phyloP scores from a whole-genome alignment of 2,329 filamentous ascomycete species.

The Zarea fungicola region DNA sequence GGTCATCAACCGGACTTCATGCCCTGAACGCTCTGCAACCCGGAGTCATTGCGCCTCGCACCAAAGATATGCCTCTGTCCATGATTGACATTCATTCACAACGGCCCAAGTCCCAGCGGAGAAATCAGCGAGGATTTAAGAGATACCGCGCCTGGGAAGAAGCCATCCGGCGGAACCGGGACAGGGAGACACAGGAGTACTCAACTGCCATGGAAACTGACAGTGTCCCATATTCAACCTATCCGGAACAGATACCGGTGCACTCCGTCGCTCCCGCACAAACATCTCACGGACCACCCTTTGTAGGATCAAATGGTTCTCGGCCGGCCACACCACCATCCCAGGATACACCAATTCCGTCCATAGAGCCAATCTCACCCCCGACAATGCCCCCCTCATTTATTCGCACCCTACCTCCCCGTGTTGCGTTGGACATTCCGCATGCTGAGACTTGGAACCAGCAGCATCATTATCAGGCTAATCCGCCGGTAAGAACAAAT shows the following conservation, averaged over 20 bases:
- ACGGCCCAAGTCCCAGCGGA: conserved; percentile 11
- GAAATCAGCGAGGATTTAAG: conserved; percentile 40
- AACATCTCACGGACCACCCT: neutral
- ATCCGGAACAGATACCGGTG: neutral
- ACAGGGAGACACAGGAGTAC: conserved; percentile 4
- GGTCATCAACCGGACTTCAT: neutral
- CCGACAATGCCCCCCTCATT: conserved; percentile 29
- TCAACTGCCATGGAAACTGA: conserved; percentile 5
- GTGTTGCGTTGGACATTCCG: conserved; percentile 20
- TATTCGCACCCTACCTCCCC: conserved; percentile 28
- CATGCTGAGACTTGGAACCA: neutral
- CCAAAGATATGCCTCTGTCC: neutral
- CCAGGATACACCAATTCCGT: conserved; percentile 41
- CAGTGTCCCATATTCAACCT: neutral
- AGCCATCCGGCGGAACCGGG: conserved; percentile 30
- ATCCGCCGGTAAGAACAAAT: neutral
- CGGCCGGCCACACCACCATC: conserved; percentile 16
- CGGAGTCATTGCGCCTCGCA: neutral
- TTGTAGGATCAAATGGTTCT: neutral
- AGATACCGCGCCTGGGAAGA: conserved; percentile 42
- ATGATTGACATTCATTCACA: neutral
- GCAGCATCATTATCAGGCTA: neutral
- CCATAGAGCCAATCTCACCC: conserved; percentile 41
- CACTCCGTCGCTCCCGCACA: neutral
- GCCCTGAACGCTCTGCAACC: neutral